A percentile compares a stretch with the other conserved stretches of the same genome.
Conservation (phyloP, 306 rosid genomes). For the Sechiopsis laciniata region DNA sequence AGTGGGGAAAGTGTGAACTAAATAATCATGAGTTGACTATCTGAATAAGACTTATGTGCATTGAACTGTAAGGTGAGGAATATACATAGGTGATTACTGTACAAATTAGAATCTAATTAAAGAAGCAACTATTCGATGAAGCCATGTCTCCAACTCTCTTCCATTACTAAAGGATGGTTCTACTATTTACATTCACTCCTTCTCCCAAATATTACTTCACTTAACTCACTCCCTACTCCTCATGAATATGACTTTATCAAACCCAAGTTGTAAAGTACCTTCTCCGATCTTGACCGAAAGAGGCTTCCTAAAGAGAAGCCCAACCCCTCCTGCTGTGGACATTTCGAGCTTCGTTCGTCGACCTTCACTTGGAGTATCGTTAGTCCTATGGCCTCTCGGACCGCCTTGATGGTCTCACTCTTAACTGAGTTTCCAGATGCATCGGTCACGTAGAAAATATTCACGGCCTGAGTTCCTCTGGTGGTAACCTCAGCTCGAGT, state of each 20-base stretch:
- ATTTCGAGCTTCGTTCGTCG: slow-evolving; percentile 35
- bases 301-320: slow-evolving; percentile 61
- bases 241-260: slow-evolving; percentile 20
- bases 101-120: slow-evolving; percentile 1
- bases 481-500: slow-evolving; percentile 88
- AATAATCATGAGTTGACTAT: neutral
- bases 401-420: slow-evolving; percentile 60
- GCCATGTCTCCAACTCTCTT: slow-evolving; percentile 7
- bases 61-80: neutral
- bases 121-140: slow-evolving; percentile 7
- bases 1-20: neutral
- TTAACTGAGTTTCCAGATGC: slow-evolving; percentile 78
- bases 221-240: neutral
- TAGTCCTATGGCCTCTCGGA: slow-evolving; percentile 67
- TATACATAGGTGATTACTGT: neutral
- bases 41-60: slow-evolving; percentile 13
- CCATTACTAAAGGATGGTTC: neutral
- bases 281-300: slow-evolving; percentile 47
- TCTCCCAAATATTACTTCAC: neutral
- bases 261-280: slow-evolving; percentile 22
- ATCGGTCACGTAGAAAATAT: slow-evolving; percentile 75
- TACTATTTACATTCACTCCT: slow-evolving; percentile 13
- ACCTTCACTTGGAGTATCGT: slow-evolving; percentile 51
- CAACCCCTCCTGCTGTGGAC: slow-evolving; percentile 42
- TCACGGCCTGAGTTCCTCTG: slow-evolving; percentile 52